Evolutionary conservation across 108 stramenopile genomes (phyloP).

Genomic region (Fistulifera solaris): DNA sequence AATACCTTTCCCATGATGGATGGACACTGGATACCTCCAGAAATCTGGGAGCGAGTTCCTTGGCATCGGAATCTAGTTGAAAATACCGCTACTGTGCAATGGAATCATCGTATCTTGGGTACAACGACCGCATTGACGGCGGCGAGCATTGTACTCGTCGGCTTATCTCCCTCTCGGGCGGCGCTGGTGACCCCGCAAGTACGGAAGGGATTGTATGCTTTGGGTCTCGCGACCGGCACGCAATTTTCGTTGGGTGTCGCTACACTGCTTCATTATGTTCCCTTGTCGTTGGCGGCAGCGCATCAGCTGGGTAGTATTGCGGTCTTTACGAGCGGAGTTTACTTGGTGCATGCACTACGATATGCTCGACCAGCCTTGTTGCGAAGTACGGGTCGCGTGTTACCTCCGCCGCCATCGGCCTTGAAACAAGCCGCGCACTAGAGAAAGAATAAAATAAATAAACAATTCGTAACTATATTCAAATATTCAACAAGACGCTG

Average conservation of each 20-base stretch:
- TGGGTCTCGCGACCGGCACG: slow-evolving; percentile 66
- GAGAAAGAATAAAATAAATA: too few relatives aligned
- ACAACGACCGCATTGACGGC: slow-evolving; percentile 69
- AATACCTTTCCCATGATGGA: slow-evolving; percentile 93
- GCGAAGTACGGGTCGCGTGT: too few relatives aligned
- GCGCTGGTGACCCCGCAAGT: slow-evolving; percentile 61
- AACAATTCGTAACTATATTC: too few relatives aligned
- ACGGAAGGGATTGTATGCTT: slow-evolving; percentile 53
- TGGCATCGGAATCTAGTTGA: slow-evolving; percentile 85
- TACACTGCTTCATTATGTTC: slow-evolving; percentile 93
- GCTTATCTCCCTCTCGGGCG: slow-evolving; percentile 31
- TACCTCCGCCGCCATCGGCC: too few relatives aligned
- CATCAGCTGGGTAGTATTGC: slow-evolving; percentile 96
- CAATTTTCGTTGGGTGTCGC: slow-evolving; percentile 91
- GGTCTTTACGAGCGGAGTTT: slow-evolving; percentile 81
- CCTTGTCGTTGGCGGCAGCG: slow-evolving; percentile 84
- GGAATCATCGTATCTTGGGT: slow-evolving; percentile 93
- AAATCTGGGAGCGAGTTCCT: slow-evolving; percentile 47
- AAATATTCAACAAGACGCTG: slow-evolving; percentile 16
- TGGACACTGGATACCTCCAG: slow-evolving; percentile 84
- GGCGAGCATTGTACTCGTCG: slow-evolving; percentile 49
- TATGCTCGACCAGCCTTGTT: slow-evolving; percentile 53
- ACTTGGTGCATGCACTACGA: slow-evolving; percentile 69
- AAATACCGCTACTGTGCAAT: slow-evolving; percentile 97
- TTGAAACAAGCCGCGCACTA: too few relatives aligned